phyloP scores from a whole-genome alignment of 2,329 filamentous ascomycete species.

The Immersiporthe knoxdaviesiana region DNA sequence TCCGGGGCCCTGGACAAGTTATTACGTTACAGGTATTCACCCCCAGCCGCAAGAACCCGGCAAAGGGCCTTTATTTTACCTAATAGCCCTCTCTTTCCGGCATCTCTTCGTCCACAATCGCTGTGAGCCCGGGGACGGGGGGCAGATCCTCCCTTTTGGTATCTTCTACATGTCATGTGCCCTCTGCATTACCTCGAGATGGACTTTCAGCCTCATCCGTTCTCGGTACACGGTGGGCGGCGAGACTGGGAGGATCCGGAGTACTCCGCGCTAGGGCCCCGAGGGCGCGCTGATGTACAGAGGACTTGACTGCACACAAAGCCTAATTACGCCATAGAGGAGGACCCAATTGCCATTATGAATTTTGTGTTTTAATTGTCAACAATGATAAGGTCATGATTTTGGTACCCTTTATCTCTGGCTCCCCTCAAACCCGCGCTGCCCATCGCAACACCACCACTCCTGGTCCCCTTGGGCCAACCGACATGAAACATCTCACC shows the following conservation, averaged over 20 bases:
- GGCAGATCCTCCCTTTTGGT: background rate
- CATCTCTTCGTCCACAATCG: constrained; percentile 24
- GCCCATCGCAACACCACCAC: constrained; percentile 10
- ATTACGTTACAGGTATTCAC: constrained; percentile 54
- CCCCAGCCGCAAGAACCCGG: constrained; percentile 38
- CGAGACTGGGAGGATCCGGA: constrained; percentile 22
- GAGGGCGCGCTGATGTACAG: constrained; percentile 19
- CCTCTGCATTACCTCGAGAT: constrained; percentile 25
- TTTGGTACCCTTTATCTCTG: constrained; percentile 31
- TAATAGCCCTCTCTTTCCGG: constrained; percentile 44
- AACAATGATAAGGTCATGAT: constrained; percentile 39
- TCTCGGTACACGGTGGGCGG: background rate
- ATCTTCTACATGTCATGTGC: constrained; percentile 27
- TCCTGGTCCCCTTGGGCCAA: constrained; percentile 13
- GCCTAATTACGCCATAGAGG: background rate
- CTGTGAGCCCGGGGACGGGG: background rate
- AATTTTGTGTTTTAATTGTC: constrained; percentile 41
- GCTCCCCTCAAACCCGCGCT: background rate
- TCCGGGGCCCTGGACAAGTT: constrained; percentile 35
- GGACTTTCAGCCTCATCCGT: constrained; percentile 26
- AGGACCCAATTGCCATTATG: constrained; percentile 40
- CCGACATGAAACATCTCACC: constrained; percentile 25
- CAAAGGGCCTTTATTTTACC: constrained; percentile 49
- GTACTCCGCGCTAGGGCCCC: constrained; percentile 22
- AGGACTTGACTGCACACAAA: constrained; percentile 9